Percentiles rank a stretch among this genome's conserved stretches.
Evolutionary conservation across 352 stramenopile genomes (phyloP).

Genomic region (Phytopythium litorale): DNA sequence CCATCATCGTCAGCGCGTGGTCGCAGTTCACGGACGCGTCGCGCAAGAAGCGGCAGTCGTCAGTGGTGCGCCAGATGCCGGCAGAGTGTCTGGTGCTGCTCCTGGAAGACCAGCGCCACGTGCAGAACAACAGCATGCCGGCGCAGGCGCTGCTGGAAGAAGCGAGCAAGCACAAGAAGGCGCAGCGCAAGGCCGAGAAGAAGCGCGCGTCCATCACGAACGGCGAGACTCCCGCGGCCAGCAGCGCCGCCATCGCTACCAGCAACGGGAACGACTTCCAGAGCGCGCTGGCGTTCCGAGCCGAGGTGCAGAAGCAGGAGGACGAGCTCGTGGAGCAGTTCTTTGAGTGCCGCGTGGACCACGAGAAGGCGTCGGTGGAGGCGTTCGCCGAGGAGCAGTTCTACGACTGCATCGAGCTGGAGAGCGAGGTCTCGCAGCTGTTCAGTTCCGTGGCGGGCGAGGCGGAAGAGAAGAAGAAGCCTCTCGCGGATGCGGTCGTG

Average conservation of each 20-base stretch:
- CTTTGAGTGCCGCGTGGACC: conserved; percentile 67
- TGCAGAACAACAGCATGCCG: conserved; percentile 17
- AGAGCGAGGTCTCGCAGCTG: conserved; percentile 42
- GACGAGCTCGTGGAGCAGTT: conserved; percentile 79
- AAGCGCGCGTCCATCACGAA: conserved; percentile 5
- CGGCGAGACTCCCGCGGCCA: not conserved
- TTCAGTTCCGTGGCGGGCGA: conserved; percentile 25
- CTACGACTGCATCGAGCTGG: conserved; percentile 77
- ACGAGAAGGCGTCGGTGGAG: conserved; percentile 50
- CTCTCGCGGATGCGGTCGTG: not conserved
- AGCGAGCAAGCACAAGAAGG: conserved; percentile 22
- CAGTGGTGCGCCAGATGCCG: conserved; percentile 70
- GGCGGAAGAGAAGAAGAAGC: conserved; percentile 12
- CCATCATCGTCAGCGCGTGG: conserved; percentile 76
- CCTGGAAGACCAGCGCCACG: conserved; percentile 56
- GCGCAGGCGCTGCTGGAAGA: conserved; percentile 29
- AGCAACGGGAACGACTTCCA: conserved; percentile 1
- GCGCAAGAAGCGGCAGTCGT: conserved; percentile 58
- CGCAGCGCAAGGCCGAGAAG: conserved; percentile 5
- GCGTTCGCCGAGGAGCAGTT: conserved; percentile 81
- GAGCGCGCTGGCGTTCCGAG: conserved; percentile 3
- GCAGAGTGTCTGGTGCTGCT: conserved; percentile 64
- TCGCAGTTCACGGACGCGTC: conserved; percentile 75
- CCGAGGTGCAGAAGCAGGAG: conserved; percentile 25
- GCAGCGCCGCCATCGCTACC: not conserved